Conservation (phyloP, 208 protist species). For the Wallacemonas sp. region DNA sequence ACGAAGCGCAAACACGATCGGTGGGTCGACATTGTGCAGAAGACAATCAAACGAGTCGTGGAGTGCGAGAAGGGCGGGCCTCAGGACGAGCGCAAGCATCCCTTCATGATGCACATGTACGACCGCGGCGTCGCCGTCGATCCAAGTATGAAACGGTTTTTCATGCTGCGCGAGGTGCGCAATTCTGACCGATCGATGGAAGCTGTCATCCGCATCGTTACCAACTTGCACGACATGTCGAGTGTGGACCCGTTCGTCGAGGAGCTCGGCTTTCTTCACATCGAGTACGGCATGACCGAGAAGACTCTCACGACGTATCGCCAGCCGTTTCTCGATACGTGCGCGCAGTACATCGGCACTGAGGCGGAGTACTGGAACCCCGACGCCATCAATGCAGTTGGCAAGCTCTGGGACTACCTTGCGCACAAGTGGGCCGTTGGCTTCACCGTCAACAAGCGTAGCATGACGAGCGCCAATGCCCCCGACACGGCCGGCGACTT, state of each 20-base stretch:
- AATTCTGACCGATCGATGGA: conserved; percentile 14
- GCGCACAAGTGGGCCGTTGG: conserved; percentile 7
- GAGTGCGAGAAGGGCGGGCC: conserved; percentile 13
- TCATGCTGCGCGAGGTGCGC: conserved; percentile 15
- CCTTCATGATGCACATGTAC: conserved; percentile 25
- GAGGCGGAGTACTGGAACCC: conserved; percentile 12
- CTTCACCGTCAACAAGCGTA: not conserved
- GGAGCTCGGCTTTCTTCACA: conserved; percentile 24
- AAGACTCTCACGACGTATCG: conserved; percentile 42
- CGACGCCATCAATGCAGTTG: not conserved
- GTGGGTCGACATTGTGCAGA: conserved; percentile 7
- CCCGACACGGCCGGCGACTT: conserved; percentile 10
- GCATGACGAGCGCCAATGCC: not conserved
- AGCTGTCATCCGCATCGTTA: conserved; percentile 19
- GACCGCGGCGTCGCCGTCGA: conserved; percentile 11
- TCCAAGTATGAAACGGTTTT: conserved; percentile 1
- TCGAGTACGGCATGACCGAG: not conserved
- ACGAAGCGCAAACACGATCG: conserved; percentile 1
- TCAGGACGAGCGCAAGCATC: conserved; percentile 6
- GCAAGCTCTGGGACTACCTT: conserved; percentile 8
- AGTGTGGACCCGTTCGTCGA: conserved; percentile 39
- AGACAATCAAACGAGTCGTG: not conserved
- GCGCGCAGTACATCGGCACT: conserved; percentile 14
- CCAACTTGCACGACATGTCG: conserved; percentile 14
- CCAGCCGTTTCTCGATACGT: conserved; percentile 56